Conservation (phyloP, 345 rosid genomes). For the Ricinus communis region DNA sequence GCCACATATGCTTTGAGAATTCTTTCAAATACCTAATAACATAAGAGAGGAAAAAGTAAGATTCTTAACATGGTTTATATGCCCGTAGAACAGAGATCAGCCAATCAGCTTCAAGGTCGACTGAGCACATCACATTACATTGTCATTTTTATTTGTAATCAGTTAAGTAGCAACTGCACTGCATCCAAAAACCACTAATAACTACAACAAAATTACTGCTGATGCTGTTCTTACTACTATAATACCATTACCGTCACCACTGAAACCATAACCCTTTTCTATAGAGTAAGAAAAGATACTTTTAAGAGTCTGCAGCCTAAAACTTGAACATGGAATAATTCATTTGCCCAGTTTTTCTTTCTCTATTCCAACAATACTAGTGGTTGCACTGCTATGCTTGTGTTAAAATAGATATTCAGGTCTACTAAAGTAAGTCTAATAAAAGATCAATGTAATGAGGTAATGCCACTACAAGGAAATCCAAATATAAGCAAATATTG, state of each 20-base stretch:
- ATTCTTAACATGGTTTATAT: neutral
- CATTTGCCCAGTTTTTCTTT: neutral
- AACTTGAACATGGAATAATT: neutral
- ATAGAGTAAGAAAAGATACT: neutral
- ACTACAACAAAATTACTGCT: neutral
- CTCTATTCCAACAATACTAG: neutral
- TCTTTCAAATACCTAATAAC: conserved; percentile 83
- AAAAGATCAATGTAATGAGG: neutral
- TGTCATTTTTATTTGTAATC: neutral
- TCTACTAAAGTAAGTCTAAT: neutral
- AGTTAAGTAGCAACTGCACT: neutral
- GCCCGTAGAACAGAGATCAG: neutral
- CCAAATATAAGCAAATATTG: neutral
- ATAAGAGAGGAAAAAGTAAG: conserved; percentile 11
- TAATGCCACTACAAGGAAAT: neutral
- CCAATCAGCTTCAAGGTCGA: conserved; percentile 13
- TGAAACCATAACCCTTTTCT: neutral
- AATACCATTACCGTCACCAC: neutral
- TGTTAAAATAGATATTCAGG: neutral
- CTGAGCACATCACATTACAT: neutral
- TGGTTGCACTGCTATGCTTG: neutral
- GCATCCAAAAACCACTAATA: neutral
- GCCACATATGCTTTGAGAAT: conserved; percentile 85
- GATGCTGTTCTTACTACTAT: neutral
- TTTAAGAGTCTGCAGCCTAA: neutral